Conservation (phyloP, 75 land plant genomes). For the Cryptomeria japonica region DNA sequence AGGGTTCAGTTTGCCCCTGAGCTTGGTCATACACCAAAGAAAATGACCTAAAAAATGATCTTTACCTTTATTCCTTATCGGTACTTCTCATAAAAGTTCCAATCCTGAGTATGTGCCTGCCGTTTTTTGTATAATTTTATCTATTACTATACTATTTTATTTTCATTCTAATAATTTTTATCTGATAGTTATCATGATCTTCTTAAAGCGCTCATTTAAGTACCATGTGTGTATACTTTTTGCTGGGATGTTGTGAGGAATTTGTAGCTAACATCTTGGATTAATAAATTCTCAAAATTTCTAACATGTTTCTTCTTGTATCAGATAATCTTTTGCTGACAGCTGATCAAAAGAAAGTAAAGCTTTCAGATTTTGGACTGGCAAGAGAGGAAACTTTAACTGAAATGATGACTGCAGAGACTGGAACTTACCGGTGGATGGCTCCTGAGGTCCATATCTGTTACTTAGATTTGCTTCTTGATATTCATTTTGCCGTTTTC, state of each 20-base stretch:
- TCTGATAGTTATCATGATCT: background rate
- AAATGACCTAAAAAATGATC: background rate
- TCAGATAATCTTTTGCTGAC: slow-evolving; percentile 43
- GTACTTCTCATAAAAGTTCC: background rate
- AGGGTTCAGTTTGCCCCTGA: background rate
- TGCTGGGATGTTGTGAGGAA: background rate
- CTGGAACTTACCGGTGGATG: slow-evolving; percentile 58
- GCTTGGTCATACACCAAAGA: background rate
- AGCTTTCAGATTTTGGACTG: slow-evolving; percentile 48
- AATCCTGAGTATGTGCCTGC: background rate
- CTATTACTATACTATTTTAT: background rate
- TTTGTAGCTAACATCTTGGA: background rate
- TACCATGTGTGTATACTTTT: background rate
- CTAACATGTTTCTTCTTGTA: background rate
- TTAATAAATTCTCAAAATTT: background rate
- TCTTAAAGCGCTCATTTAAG: background rate
- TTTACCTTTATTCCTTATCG: background rate
- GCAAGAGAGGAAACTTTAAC: slow-evolving; percentile 49
- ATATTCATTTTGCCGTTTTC: no score
- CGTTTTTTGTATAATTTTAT: background rate
- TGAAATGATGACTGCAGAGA: slow-evolving; percentile 63
- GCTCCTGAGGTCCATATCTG: slow-evolving; percentile 35
- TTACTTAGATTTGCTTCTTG: slow-evolving; percentile 2
- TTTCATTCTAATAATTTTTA: background rate
- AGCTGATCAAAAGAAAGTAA: slow-evolving; percentile 41